Base-by-base conservation (phyloP, 1,139 yeast genomes). In the Hansenula sp. region DNA sequence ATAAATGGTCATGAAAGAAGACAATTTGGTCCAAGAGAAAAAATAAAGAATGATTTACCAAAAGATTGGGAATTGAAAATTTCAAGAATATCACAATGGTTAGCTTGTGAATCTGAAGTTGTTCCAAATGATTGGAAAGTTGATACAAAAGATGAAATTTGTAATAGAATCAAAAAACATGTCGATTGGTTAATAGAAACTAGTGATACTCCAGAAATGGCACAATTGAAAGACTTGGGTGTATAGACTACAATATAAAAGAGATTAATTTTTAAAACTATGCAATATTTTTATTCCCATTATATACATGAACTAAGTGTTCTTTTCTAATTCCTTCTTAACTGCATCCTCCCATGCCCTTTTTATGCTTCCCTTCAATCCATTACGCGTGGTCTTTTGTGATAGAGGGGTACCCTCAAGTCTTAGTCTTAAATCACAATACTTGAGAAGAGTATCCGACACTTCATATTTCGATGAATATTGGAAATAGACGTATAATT, bases 21-120 rank as follows among this genome's bases (percentile, higher is more conserved):
- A 39, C 61, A 81, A 41, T 63, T 75, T 24, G 82, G 82, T 4
- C 60, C 68, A 7, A 76, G 77, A 13, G 70, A 75, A 57, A 66
- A 65, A 39, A 59, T 64, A 38, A 64, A 68, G 22, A 65, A 71
- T 3, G 73, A 73, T 1, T 64, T 53, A 12, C 46, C 53, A 8
- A 22, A 65, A 44, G 87, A 80, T 55, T 72, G 79, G 52, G 87
- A 80, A 56, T 60, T 71, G 36, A 66, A 67, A 25, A 75, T 74
- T 47, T 80, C 84, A 77, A 60, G 67, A 37, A 73, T 75, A 44
- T 74, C 77, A 74, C 64, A 69, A 40, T 68, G 71, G 56, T 64
- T 77, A 40, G 64, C 79, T 14, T 81, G 88, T 57, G 78, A 77
- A 36, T 59, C 73, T 43, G 37, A 75, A 31, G 63, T 65, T 13